Conservation (phyloP, 257 asterid genomes). For the Lycium ferocissimum region DNA sequence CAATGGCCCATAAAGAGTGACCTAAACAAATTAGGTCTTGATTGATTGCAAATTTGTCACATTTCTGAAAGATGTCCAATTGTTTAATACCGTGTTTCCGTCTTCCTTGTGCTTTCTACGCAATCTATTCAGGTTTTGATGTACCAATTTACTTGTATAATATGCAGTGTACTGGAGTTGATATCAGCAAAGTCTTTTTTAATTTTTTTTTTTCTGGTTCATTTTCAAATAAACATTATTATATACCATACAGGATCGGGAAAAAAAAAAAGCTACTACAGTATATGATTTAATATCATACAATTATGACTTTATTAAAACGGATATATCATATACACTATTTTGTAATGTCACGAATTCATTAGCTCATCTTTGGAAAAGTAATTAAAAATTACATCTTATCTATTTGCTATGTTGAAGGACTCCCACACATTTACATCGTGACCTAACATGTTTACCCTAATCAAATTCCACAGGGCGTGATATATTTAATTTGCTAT, state of each 20-base stretch:
- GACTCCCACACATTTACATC: not conserved
- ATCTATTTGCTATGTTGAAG: slow-evolving; percentile 12
- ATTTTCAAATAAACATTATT: not conserved
- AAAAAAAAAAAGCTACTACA: not conserved
- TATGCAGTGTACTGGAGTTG: not conserved
- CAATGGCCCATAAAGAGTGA: slow-evolving; percentile 20
- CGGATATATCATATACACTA: not conserved
- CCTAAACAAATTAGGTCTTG: slow-evolving; percentile 22
- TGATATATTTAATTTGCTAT: not conserved
- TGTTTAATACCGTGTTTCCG: not conserved
- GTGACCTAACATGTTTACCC: not conserved
- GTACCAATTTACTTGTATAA: not conserved
- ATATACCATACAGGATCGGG: not conserved
- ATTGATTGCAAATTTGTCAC: slow-evolving; percentile 18
- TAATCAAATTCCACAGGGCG: not conserved
- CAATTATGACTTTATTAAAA: not conserved
- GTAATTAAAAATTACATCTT: not conserved
- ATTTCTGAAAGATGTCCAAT: not conserved
- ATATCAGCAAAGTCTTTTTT: not conserved
- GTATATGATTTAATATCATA: too few relatives aligned
- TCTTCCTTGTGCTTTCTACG: not conserved
- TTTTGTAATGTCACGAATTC: not conserved
- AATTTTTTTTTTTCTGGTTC: too few relatives aligned
- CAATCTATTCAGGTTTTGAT: not conserved
- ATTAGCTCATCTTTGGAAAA: not conserved